Base-by-base conservation (phyloP, 1,284 basidiomycete species). In the Golubevia pallescens region DNA sequence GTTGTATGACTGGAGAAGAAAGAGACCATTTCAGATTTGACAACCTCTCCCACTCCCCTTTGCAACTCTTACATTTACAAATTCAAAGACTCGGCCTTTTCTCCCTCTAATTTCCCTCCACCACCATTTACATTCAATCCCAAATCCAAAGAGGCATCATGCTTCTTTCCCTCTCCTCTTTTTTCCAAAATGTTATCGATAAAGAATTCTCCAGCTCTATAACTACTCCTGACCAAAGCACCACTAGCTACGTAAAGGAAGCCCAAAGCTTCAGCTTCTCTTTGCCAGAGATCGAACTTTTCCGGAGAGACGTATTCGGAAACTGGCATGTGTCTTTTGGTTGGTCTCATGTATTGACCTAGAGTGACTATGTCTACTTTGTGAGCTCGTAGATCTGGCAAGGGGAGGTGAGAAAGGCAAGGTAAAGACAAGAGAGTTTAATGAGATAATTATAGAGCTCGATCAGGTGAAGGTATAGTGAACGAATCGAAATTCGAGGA, bases 271-370 rank as follows among this genome's bases (percentile, higher is more conserved):
- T 85, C 70, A 20, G 83, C 83, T 7, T 62, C 55, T 10, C 63
- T 56, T 63, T 81, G 69, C 83, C 83, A 85, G 24, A 74, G 68
- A 23, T 73, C 62, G 34, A 85, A 85, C 63, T 77, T 78, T 2
- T 75, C 83, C 1, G 83, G 83, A 5, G 57, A 55, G 8, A 85
- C 80, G 57, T 85, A 85, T 52, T 74, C 68, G 20, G 71, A 63
- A 3, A 85, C 83, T 69, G 81, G 80, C 83, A 85, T 85, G 64
- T 84, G 81, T 10, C 78, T 58, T 67, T 84, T 84, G 1, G 81
- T 85, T 2, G 83, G 81, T 0, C 83, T 69, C 81, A 85, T 85
- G 68, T 85, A 85, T 69, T 85, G 83, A 1, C 83, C 83, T 38
- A 85, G 80, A 2, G 83, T 85, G 8, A 85, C 83, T n/a, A 85